A percentile compares a stretch with the other conserved stretches of the same genome.
Evolutionary conservation across 495 filamentous ascomycete genomes (phyloP).

Genomic region (Haplographium delicatum): DNA sequence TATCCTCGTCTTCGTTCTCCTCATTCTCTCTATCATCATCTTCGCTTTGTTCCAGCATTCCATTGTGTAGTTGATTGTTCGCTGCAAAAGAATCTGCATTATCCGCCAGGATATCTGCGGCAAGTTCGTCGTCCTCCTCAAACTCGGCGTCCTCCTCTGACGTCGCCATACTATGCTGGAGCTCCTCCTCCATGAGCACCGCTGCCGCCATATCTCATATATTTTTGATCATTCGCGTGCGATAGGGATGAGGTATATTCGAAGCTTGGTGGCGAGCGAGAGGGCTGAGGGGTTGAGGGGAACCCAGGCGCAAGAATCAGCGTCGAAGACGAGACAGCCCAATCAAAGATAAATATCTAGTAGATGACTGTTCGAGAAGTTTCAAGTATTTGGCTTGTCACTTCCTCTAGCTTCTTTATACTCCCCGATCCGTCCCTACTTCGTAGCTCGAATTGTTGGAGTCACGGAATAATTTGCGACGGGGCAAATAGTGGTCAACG

Average conservation of each 20-base stretch:
- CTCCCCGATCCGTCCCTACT: no score
- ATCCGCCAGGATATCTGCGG: slow-evolving; percentile 38
- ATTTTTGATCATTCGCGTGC: slow-evolving; percentile 18
- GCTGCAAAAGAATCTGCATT: slow-evolving; percentile 33
- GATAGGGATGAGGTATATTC: not conserved
- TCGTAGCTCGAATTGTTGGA: slow-evolving; percentile 2
- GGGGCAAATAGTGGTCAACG: slow-evolving; percentile 10
- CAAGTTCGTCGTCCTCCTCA: slow-evolving; percentile 47
- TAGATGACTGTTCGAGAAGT: no score
- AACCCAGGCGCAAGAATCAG: not conserved
- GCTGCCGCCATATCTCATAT: slow-evolving; percentile 25
- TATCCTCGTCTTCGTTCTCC: slow-evolving; percentile 30
- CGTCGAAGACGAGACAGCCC: no score
- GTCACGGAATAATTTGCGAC: not conserved
- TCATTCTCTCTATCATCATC: slow-evolving; percentile 40
- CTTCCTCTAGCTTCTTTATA: no score
- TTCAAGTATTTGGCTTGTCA: no score
- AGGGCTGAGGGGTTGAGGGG: not conserved
- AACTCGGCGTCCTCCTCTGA: slow-evolving; percentile 42
- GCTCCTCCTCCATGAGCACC: slow-evolving; percentile 25
- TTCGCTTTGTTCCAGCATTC: slow-evolving; percentile 28
- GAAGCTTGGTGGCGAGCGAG: not conserved
- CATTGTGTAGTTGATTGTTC: slow-evolving; percentile 30
- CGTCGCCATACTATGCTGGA: slow-evolving; percentile 23
- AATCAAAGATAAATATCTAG: no score